These are phyloP conservation scores for Chernovozyma sophiae-reginae DNA, from an alignment of 1,139 yeast genomes.

Conservation along the genomic window DNA sequence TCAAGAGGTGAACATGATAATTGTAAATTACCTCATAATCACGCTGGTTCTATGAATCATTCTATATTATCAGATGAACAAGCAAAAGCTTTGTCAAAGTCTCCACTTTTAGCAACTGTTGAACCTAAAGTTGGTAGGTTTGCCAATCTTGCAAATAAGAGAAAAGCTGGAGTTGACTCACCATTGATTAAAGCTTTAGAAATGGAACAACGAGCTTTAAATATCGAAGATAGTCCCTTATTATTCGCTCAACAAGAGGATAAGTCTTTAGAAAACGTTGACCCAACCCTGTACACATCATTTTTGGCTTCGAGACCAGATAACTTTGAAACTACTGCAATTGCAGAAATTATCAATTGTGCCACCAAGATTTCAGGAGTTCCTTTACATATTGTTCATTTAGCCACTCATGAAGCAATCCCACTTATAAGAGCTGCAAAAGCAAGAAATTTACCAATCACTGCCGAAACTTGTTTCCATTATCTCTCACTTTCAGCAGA, in stretches of 20 bases:
- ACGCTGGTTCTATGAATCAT: constrained; percentile 36
- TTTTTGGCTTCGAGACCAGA: constrained; percentile 88
- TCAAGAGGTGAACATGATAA: constrained; percentile 23
- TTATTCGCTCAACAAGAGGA: constrained; percentile 44
- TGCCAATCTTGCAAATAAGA: constrained; percentile 41
- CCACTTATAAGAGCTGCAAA: constrained; percentile 70
- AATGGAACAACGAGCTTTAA: constrained; percentile 6
- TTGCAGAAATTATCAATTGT: constrained; percentile 62
- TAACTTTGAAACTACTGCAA: constrained; percentile 79
- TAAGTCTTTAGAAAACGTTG: constrained; percentile 40
- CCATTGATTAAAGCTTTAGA: constrained; percentile 15
- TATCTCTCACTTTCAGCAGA: constrained; percentile 78
- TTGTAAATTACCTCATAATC: constrained; percentile 35
- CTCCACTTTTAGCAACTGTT: constrained; percentile 52
- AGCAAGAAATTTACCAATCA: constrained; percentile 49
- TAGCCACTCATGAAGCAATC: constrained; percentile 79
- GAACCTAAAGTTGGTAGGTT: constrained; percentile 53
- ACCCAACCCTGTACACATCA: constrained; percentile 67
- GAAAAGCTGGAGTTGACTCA: constrained; percentile 10
- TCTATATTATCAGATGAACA: constrained; percentile 44
- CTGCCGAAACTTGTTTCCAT: constrained; percentile 94
- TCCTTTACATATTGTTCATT: constrained; percentile 82
- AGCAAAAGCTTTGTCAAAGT: constrained; percentile 48
- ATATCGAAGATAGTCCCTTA: constrained; percentile 29
- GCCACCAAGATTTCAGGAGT: constrained; percentile 59